Conservation (phyloP, 257 asterid species). For the Solanum chilense region DNA sequence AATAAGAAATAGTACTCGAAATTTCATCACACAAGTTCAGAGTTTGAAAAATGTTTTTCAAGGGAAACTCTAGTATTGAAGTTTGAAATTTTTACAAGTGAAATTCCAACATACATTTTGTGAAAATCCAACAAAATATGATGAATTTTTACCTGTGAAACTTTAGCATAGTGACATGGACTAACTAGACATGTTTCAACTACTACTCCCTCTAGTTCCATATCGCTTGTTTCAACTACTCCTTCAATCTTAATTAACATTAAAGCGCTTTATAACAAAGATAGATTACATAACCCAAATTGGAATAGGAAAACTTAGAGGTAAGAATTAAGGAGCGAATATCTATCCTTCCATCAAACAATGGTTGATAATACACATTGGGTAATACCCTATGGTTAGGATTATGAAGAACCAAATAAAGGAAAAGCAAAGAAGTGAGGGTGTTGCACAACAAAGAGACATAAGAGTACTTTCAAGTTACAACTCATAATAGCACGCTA, state of each 20-base stretch:
- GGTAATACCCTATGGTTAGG: neutral
- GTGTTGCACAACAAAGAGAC: neutral
- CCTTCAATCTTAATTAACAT: fast-evolving
- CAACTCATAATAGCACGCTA: neutral
- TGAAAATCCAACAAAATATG: neutral
- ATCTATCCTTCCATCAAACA: neutral
- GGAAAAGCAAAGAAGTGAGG: neutral
- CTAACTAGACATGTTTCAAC: no score
- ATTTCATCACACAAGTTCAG: neutral
- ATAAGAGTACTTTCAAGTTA: neutral
- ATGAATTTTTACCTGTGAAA: neutral
- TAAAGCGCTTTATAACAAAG: neutral
- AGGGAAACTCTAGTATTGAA: neutral
- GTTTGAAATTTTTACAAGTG: neutral
- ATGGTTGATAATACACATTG: neutral
- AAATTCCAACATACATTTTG: neutral
- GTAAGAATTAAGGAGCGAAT: neutral
- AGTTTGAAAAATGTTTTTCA: neutral
- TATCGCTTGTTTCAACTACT: neutral
- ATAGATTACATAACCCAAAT: neutral
- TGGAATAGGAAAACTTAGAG: neutral
- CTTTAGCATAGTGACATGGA: neutral
- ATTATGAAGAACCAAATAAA: neutral
- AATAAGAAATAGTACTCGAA: no score
- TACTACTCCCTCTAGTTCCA: no score